Evolutionary conservation across 495 filamentous ascomycete species (phyloP).

Genomic region (Neurospora sp.): DNA sequence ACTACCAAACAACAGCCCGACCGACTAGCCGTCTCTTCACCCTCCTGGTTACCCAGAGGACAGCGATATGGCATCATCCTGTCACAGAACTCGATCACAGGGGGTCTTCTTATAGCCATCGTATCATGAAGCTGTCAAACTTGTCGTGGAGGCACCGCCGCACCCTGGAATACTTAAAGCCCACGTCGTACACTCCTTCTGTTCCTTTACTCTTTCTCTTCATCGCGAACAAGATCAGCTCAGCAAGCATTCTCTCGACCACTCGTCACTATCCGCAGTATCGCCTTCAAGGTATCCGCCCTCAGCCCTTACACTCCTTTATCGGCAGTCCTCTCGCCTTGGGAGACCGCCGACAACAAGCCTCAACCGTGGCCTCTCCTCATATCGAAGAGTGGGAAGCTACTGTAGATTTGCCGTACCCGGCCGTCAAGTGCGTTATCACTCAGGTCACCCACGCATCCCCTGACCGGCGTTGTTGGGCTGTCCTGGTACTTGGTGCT

Average conservation of each 20-base stretch:
- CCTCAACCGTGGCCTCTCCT: neutral
- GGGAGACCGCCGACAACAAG: neutral
- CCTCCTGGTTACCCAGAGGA: neutral
- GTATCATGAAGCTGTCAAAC: neutral
- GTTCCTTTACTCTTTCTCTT: neutral
- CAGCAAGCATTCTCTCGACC: neutral
- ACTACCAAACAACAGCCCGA: neutral
- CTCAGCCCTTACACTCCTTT: neutral
- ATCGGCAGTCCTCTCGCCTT: neutral
- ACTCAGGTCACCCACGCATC: neutral
- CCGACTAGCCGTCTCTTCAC: neutral
- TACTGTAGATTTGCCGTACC: slow-evolving; percentile 10
- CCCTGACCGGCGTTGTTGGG: slow-evolving; percentile 11
- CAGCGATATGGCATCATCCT: neutral
- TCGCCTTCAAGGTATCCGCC: neutral
- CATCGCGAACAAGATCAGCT: neutral
- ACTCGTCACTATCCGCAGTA: neutral
- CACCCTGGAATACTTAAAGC: neutral
- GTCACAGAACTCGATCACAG: neutral
- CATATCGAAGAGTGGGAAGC: neutral
- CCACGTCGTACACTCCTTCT: neutral
- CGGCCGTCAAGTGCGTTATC: slow-evolving; percentile 21
- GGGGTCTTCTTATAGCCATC: neutral
- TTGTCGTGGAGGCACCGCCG: neutral
- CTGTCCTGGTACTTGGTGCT: slow-evolving; percentile 20